phyloP scores from a whole-genome alignment of 108 stramenopile genomes.

The Fragilaria crotonensis region DNA sequence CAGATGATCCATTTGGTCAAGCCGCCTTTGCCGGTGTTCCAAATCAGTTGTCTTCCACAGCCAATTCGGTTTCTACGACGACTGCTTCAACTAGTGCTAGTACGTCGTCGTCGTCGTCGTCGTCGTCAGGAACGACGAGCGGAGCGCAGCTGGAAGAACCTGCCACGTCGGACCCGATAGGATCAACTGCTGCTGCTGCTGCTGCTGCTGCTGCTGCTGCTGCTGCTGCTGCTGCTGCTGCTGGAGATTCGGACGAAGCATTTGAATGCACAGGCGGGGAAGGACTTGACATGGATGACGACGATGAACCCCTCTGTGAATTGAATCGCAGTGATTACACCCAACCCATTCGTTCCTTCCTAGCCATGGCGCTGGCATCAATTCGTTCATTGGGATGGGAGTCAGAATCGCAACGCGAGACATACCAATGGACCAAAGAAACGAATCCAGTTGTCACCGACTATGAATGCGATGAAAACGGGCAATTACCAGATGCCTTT shows the following conservation, averaged over 20 bases:
- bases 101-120: slow-evolving; percentile 1
- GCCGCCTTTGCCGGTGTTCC: too few relatives aligned
- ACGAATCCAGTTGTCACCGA: slow-evolving; percentile 59
- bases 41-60: background rate
- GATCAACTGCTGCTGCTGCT: background rate
- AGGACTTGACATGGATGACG: slow-evolving; percentile 61
- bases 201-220: background rate
- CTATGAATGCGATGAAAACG: slow-evolving; percentile 33
- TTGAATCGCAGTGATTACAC: background rate
- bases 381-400: slow-evolving; percentile 24
- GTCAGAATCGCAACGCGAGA: slow-evolving; percentile 53
- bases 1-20: slow-evolving; percentile 23
- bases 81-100: slow-evolving; percentile 33
- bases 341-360: slow-evolving; percentile 5
- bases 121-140: slow-evolving; percentile 1
- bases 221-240: background rate
- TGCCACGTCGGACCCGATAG: background rate
- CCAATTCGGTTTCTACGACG: too few relatives aligned
- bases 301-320: slow-evolving; percentile 63
- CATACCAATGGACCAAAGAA: slow-evolving; percentile 65
- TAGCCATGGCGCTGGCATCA: slow-evolving; percentile 33
- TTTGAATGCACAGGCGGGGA: slow-evolving; percentile 52
- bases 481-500: slow-evolving; percentile 58
- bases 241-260: slow-evolving; percentile 49
- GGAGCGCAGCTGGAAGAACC: background rate